Evolutionary conservation across 1,284 basidiomycete genomes (phyloP), one percentile per base, ranked within the genome.

Genomic region (Bjerkandera adusta): DNA sequence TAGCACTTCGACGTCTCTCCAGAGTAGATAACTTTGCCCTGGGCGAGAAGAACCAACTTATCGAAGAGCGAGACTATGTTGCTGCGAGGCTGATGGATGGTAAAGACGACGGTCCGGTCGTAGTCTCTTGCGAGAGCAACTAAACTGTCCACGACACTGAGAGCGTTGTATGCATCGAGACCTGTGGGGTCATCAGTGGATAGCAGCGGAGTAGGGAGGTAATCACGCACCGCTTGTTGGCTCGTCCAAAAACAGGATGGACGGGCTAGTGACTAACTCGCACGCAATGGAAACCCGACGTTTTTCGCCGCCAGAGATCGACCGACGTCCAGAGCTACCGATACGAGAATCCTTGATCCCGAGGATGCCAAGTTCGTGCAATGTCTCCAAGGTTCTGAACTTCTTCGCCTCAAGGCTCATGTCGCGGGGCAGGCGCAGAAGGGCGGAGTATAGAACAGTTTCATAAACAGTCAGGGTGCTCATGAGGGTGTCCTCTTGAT

Each of bases 401-500:
- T 91, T 89, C 76, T 99, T 99, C 22, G 93, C 94, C 63, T 89
- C 88, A 45, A 88, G 72, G 54, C 89, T 90, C 96, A 98, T 98
- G 57, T 97, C 94, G 51, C 93, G 73, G 3, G 96, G 96, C 34
- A 98, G 68, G 49, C 96, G 71, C 56, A 99, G 68, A 42, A 98
- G 64, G 8, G 96, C 96, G 38, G 92, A 95, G 63, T 95, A 97
- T 45, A 98, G 67, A 12, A 99, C 88, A 0, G 95, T 97, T 73
- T 99, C 96, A 64, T 97, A 98, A 10, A 98, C 96, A 1, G 95
- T 98, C 64, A 99, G 70, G 1, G 96, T 98, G 58, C 87, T 82
- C 85, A 99, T 94, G 45, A 99, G 72, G 5, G 94, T 96, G 65
- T 99, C 96, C 66, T 98, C 96, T 68, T 99, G 96, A 64, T 99